These are phyloP conservation scores for Nepenthes gracilis DNA, from an alignment of 148 eudicot species.

Conservation along the genomic window DNA sequence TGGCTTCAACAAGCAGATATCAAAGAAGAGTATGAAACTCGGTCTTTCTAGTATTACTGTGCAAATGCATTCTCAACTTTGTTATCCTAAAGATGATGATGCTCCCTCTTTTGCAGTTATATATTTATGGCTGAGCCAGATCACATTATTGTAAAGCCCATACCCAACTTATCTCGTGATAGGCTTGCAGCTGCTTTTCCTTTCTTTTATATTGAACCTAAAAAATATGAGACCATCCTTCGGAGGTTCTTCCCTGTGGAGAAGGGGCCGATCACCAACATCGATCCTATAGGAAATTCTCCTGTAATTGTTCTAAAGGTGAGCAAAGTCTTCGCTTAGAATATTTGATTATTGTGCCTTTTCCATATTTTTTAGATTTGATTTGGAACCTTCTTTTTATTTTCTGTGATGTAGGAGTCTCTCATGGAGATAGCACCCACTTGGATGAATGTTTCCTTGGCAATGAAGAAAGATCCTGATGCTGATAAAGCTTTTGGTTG, in stretches of 20 bases:
- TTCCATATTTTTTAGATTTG: background rate
- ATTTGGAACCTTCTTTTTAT: background rate
- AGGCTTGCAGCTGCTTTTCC: conserved; percentile 95
- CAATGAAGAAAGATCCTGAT: conserved; percentile 90
- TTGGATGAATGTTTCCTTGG: conserved; percentile 96
- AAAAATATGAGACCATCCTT: conserved; percentile 64
- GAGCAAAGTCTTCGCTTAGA: background rate
- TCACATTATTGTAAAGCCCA: conserved; percentile 90
- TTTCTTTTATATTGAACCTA: conserved; percentile 96
- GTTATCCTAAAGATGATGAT: background rate
- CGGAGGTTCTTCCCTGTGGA: conserved; percentile 76
- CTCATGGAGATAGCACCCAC: conserved; percentile 86
- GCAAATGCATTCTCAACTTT: conserved; percentile 2
- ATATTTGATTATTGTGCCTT: background rate
- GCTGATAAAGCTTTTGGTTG: conserved; percentile 94
- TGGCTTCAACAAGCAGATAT: conserved; percentile 97
- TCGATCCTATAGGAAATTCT: conserved; percentile 95
- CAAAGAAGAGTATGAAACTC: conserved; percentile 76
- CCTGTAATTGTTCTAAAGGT: conserved; percentile 95
- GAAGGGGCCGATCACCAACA: conserved; percentile 70
- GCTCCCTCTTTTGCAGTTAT: conserved; percentile 38
- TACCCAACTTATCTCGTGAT: conserved; percentile 79
- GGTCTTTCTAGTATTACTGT: conserved; percentile 2
- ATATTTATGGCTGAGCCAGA: conserved; percentile 99
- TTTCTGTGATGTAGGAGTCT: conserved; percentile 36